Evolutionary conservation across 2,329 filamentous ascomycete genomes (phyloP).

Genomic region (Pseudogymnoascus sp.): DNA sequence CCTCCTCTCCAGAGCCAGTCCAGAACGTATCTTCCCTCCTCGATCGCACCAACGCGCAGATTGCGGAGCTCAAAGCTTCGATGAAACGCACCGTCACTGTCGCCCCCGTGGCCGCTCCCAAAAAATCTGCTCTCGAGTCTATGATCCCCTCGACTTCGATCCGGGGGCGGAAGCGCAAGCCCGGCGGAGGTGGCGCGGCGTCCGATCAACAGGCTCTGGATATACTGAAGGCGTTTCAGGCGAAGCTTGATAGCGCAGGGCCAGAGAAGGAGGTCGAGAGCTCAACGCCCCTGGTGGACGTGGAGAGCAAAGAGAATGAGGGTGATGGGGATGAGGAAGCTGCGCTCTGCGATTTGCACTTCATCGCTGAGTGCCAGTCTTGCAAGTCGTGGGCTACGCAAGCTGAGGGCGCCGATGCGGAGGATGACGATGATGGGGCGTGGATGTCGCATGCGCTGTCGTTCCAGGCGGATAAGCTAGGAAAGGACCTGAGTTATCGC

Average conservation of each 20-base stretch:
- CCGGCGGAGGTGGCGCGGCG: slow-evolving; percentile 43
- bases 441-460: slow-evolving; percentile 84
- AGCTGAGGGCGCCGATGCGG: slow-evolving; percentile 40
- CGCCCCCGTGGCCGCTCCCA: slow-evolving; percentile 45
- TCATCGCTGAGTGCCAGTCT: slow-evolving; percentile 90
- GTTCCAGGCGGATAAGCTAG: slow-evolving; percentile 82
- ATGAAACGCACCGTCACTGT: slow-evolving; percentile 59
- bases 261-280: slow-evolving; percentile 31
- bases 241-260: slow-evolving; percentile 55
- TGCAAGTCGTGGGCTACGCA: slow-evolving; percentile 70
- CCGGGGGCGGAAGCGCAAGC: slow-evolving; percentile 60
- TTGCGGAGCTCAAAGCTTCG: slow-evolving; percentile 70
- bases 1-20: slow-evolving; percentile 28
- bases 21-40: slow-evolving; percentile 37
- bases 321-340: slow-evolving; percentile 56
- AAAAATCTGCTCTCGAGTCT: slow-evolving; percentile 59
- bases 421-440: slow-evolving; percentile 52
- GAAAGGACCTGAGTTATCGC: slow-evolving; percentile 85
- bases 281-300: slow-evolving; percentile 18
- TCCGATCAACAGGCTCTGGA: slow-evolving; percentile 56
- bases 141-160: slow-evolving; percentile 67
- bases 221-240: slow-evolving; percentile 70
- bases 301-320: slow-evolving; percentile 23
- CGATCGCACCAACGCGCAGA: slow-evolving; percentile 69
- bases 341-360: slow-evolving; percentile 82